Conservation (phyloP, 257 asterid species). For the Verbascum thapsus region DNA sequence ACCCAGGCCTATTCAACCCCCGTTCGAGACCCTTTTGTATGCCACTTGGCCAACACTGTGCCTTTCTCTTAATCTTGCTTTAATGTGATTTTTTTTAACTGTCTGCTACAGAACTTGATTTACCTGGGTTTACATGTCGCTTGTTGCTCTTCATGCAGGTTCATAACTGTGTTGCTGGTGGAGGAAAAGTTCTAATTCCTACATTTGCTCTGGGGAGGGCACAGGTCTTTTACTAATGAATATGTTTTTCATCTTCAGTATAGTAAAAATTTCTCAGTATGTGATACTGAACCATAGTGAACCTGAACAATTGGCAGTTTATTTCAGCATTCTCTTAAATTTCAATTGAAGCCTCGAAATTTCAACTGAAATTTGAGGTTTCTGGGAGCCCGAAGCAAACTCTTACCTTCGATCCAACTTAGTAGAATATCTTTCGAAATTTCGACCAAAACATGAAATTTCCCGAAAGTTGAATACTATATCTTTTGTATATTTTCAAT, state of each 20-base stretch:
- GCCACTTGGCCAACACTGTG: too few relatives aligned
- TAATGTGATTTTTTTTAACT: slow-evolving; percentile 4
- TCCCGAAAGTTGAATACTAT: too few relatives aligned
- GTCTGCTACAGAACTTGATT: slow-evolving; percentile 10
- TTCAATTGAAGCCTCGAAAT: too few relatives aligned
- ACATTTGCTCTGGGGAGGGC: slow-evolving; percentile 94
- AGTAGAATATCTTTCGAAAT: too few relatives aligned
- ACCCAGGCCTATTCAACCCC: too few relatives aligned
- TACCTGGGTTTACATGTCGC: slow-evolving; percentile 16
- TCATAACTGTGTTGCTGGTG: slow-evolving; percentile 78
- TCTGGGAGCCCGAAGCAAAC: too few relatives aligned
- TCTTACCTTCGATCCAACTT: too few relatives aligned
- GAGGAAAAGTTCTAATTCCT: slow-evolving; percentile 95
- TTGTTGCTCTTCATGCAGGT: slow-evolving; percentile 51
- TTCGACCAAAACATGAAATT: too few relatives aligned
- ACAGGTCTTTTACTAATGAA: slow-evolving; percentile 55
- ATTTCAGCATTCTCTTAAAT: too few relatives aligned
- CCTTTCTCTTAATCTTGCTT: slow-evolving; percentile 11
- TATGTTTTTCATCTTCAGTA: slow-evolving; percentile 5
- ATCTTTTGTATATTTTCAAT: too few relatives aligned
- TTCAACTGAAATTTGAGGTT: too few relatives aligned
- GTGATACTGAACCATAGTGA: slow-evolving; percentile 17
- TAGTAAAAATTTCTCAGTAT: slow-evolving; percentile 22
- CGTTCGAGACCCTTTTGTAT: too few relatives aligned
- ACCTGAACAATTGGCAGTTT: background rate